Percentiles rank a stretch among this genome's conserved stretches.
Evolutionary conservation across 306 rosid genomes (phyloP).

Genomic region (Dicorynia guianensis): DNA sequence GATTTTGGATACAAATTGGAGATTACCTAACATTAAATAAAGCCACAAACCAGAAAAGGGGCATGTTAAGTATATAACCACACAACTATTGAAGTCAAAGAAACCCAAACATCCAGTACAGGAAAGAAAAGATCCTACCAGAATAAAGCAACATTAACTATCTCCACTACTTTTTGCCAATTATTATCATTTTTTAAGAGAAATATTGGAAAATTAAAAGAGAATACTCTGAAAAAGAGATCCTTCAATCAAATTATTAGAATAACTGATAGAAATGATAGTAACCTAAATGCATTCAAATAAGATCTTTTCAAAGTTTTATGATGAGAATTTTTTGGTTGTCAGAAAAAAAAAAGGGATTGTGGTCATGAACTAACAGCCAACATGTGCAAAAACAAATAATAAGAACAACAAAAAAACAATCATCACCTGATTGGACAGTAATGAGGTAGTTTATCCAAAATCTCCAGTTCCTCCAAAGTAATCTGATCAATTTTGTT

Average conservation of each 20-base stretch:
- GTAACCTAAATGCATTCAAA: background rate
- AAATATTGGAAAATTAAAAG: background rate
- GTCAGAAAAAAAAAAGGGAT: background rate
- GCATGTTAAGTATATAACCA: background rate
- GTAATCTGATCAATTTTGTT: constrained; percentile 99
- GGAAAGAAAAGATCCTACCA: background rate
- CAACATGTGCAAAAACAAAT: background rate
- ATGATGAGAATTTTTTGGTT: background rate
- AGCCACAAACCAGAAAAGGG: background rate
- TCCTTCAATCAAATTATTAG: constrained; percentile 1
- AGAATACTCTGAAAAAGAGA: constrained; percentile 4
- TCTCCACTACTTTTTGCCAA: background rate
- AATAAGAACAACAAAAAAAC: background rate
- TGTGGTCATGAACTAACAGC: background rate
- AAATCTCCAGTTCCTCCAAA: constrained; percentile 93
- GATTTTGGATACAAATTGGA: constrained; percentile 19
- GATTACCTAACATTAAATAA: background rate
- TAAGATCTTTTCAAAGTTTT: constrained; percentile 24
- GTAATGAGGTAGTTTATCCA: constrained; percentile 98
- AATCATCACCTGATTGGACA: constrained; percentile 82
- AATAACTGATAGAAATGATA: constrained; percentile 21
- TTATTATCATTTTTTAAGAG: too few relatives aligned
- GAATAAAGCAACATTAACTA: background rate
- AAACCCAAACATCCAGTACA: constrained; percentile 9
- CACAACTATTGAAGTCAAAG: background rate